Evolutionary conservation across 1,284 basidiomycete species (phyloP), one percentile per base, ranked within the genome.

Genomic region (Gymnopus androsaceus): DNA sequence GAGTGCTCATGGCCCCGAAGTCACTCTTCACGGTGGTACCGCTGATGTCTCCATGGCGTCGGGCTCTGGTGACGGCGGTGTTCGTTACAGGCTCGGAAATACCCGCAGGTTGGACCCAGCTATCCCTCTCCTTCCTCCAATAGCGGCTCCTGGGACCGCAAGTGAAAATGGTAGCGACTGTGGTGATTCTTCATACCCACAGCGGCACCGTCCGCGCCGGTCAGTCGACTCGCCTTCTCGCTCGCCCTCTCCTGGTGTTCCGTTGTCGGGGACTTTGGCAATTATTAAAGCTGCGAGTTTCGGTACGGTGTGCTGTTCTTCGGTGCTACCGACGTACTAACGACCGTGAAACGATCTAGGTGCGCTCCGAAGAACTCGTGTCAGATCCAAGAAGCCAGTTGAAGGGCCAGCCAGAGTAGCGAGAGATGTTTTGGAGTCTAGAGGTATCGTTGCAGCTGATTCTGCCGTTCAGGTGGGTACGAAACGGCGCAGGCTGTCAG

Each of bases 201-300:
- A 73, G 23, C 70, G 67, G 56, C 66, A 73, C 49, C 75, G 78
- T 50, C 64, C 75, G 54, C 78, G 79, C 46, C 77, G 77, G 53
- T 73, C 72, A 57, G 69, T 73, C 15, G 73, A 80, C 21, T 77
- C 77, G 53, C 73, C 75, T 47, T 84, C 86, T 19, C 84, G 84
- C 58, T 88, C 89, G n/a, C 85, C 86, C 51, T 87, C 87, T n/a
- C 85, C 87, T 23, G 76, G 75, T 37, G 74, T 78, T 53, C 78
- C 82, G 21, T 79, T 90, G 65, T 90, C 87, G 46, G 86, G 88
- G 28, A 92, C 90, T 27, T 80, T 92, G 47, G 89, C 90, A 48
- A 89, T 92, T 56, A 90, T 92, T 73, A 92, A 92, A 72, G 90
- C 90, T 40, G 89, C 92, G 68, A 86, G 90, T 31, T 92, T 92